Evolutionary conservation across 192 early-diverging fungal genomes (phyloP).

Genomic region (Dissophora ornata): DNA sequence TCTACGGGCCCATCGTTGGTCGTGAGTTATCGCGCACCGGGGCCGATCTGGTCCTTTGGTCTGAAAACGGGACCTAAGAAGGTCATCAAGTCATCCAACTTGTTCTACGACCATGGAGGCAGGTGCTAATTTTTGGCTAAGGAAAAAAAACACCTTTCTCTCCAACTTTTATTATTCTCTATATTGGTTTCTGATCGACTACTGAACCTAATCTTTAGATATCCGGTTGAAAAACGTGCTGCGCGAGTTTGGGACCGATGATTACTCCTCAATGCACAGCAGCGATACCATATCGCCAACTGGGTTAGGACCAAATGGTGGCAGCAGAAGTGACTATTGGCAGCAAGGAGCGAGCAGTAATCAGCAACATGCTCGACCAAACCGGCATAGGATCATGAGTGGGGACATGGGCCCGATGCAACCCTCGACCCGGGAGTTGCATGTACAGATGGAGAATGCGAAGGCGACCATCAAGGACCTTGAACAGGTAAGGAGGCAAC

Average conservation of each 20-base stretch:
- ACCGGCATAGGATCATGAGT: conserved; percentile 21
- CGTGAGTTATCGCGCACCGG: conserved; percentile 35
- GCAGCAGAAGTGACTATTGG: conserved; percentile 6
- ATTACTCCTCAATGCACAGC: conserved; percentile 17
- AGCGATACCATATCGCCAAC: not conserved
- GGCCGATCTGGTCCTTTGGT: conserved; percentile 50
- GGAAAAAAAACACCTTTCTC: too few relatives aligned
- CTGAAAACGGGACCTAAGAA: conserved; percentile 29
- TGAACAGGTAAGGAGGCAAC: conserved; percentile 31
- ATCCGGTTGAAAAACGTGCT: conserved; percentile 22
- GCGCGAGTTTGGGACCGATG: conserved; percentile 30
- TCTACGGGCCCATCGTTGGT: conserved; percentile 40
- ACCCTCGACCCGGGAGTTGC: conserved; percentile 29
- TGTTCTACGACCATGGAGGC: conserved; percentile 45
- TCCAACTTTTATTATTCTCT: too few relatives aligned
- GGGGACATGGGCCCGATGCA: conserved; percentile 47
- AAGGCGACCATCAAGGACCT: conserved; percentile 52
- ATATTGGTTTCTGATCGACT: too few relatives aligned
- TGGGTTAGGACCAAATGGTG: not conserved
- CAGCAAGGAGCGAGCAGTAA: not conserved
- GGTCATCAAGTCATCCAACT: conserved; percentile 26
- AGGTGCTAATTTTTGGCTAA: too few relatives aligned
- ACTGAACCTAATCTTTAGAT: conserved; percentile 4
- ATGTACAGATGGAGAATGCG: conserved; percentile 49
- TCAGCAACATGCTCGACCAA: not conserved